Evolutionary conservation across 1,139 yeast species (phyloP).

Genomic region (Geotrichum macrosporum): DNA sequence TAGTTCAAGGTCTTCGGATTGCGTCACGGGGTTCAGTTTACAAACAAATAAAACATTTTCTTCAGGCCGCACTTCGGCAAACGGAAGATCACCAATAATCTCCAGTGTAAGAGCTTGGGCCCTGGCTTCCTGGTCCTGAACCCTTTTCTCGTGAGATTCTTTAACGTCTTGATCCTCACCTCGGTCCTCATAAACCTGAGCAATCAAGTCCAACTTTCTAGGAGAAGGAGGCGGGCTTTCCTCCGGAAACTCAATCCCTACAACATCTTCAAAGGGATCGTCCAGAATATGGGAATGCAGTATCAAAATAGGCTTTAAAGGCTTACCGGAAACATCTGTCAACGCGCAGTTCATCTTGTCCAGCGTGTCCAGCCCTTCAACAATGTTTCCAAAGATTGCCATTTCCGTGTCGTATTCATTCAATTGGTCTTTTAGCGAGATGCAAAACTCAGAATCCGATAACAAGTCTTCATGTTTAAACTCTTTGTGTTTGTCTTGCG

Average conservation of each 20-base stretch:
- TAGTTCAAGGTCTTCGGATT: conserved; percentile 49
- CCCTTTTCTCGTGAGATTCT: conserved; percentile 30
- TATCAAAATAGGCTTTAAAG: conserved; percentile 50
- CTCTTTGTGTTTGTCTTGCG: conserved; percentile 10
- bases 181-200: conserved; percentile 4
- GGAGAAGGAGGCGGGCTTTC: conserved; percentile 40
- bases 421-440: conserved; percentile 32
- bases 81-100: conserved; percentile 60
- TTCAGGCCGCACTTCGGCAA: conserved; percentile 55
- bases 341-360: conserved; percentile 43
- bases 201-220: conserved; percentile 35
- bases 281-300: conserved; percentile 49
- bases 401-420: conserved; percentile 26
- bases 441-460: conserved; percentile 37
- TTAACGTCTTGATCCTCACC: conserved; percentile 27
- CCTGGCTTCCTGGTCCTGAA: conserved; percentile 41
- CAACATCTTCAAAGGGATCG: conserved; percentile 51
- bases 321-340: conserved; percentile 43
- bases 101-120: conserved; percentile 59
- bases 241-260: conserved; percentile 23
- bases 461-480: conserved; percentile 20
- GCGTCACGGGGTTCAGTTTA: conserved; percentile 57
- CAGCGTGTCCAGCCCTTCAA: conserved; percentile 47
- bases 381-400: conserved; percentile 49
- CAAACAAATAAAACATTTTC: conserved; percentile 61